Conservation (phyloP, 75 land plant genomes). For the Larix kaempferi region DNA sequence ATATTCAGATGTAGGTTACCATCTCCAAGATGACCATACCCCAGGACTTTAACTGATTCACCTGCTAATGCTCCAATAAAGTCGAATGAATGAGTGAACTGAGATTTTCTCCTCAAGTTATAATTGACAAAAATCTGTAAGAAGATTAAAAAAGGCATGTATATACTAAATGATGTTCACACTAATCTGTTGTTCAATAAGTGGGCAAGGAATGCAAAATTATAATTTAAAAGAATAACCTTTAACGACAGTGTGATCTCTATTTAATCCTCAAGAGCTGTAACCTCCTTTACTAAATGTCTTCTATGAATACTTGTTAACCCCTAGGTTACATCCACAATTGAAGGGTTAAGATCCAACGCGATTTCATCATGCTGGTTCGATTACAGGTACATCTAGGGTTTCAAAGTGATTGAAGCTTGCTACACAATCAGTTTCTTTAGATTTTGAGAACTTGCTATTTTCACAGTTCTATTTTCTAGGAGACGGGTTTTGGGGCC, state of each 20-base stretch:
- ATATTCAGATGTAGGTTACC: slow-evolving; percentile 95
- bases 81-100: neutral
- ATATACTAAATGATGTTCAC: neutral
- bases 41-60: slow-evolving; percentile 70
- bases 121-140: neutral
- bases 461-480: too few relatives aligned
- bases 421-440: too few relatives aligned
- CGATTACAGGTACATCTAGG: too few relatives aligned
- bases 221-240: neutral
- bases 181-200: neutral
- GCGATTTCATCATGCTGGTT: too few relatives aligned
- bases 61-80: slow-evolving; percentile 31
- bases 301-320: too few relatives aligned
- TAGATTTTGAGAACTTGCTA: too few relatives aligned
- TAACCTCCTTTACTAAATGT: neutral
- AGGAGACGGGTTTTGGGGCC: too few relatives aligned
- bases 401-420: too few relatives aligned
- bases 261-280: neutral
- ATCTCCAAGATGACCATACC: slow-evolving; percentile 98
- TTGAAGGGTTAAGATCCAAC: too few relatives aligned
- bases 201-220: neutral
- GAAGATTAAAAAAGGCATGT: neutral
- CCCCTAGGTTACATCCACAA: too few relatives aligned
- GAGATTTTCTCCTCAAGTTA: slow-evolving; percentile 6
- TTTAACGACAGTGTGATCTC: neutral